Conservation (phyloP, 2,329 filamentous ascomycete genomes). For the Zasmidium angulare region DNA sequence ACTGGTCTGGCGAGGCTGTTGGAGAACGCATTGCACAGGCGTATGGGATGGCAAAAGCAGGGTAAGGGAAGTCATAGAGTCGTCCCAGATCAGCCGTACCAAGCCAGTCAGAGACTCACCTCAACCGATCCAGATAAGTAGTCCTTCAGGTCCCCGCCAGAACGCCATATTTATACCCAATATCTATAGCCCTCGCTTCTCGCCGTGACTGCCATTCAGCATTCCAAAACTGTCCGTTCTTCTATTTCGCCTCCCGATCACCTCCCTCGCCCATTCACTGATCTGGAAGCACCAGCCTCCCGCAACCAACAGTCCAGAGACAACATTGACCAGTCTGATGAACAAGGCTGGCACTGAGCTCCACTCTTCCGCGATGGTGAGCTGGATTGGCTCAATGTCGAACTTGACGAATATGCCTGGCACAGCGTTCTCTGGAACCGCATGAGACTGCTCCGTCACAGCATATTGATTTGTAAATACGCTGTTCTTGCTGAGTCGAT, state of each 20-base stretch:
- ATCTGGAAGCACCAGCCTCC: slow-evolving; percentile 92
- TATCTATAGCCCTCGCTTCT: slow-evolving; percentile 19
- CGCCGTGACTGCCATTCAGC: slow-evolving; percentile 22
- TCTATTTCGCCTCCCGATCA: slow-evolving; percentile 17
- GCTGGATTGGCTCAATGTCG: slow-evolving; percentile 92
- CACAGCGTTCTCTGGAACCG: slow-evolving; percentile 66
- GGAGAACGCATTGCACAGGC: slow-evolving; percentile 62
- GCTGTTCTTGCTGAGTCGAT: slow-evolving; percentile 51
- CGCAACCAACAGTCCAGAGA: slow-evolving; percentile 86
- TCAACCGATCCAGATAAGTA: neutral
- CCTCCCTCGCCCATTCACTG: slow-evolving; percentile 67
- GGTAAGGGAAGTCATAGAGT: neutral
- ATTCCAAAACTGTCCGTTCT: slow-evolving; percentile 23
- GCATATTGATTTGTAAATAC: slow-evolving; percentile 97
- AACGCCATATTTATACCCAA: neutral
- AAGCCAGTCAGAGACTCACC: neutral
- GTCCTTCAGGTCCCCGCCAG: neutral
- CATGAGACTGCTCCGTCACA: slow-evolving; percentile 81
- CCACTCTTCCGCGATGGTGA: slow-evolving; percentile 80
- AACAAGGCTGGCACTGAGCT: slow-evolving; percentile 72
- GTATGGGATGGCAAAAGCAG: slow-evolving; percentile 41
- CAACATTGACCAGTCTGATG: slow-evolving; percentile 83
- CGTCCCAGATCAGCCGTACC: neutral
- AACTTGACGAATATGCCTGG: slow-evolving; percentile 98
- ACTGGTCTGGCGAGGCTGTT: slow-evolving; percentile 83